Conservation (phyloP, 345 rosid genomes). For the Hevea brasiliensis region DNA sequence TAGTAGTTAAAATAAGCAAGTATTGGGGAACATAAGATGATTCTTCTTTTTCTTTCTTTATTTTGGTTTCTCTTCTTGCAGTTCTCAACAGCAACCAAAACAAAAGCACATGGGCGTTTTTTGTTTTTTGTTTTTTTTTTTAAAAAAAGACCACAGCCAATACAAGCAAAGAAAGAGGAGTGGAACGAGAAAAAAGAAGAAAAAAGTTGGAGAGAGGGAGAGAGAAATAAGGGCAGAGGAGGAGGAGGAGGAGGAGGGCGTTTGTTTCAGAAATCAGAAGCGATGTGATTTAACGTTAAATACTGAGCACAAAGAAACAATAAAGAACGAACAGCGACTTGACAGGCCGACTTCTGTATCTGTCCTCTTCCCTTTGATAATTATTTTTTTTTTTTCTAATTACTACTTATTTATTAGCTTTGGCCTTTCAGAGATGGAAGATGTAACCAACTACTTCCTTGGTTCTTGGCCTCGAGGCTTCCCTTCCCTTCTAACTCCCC, state of each 20-base stretch:
- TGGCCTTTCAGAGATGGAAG: no score
- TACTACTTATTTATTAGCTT: no score
- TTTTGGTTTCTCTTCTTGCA: conserved; percentile 6
- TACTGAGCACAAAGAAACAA: conserved; percentile 26
- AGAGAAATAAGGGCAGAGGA: background rate
- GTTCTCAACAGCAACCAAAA: conserved; percentile 30
- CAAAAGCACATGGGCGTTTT: conserved; percentile 32
- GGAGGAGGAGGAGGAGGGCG: background rate
- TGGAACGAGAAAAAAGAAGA: background rate
- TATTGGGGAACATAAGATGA: background rate
- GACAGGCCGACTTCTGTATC: conserved; percentile 50
- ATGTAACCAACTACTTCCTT: background rate
- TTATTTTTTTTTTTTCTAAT: no score
- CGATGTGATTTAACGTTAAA: conserved; percentile 66
- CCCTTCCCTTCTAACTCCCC: background rate
- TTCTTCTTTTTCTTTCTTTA: background rate
- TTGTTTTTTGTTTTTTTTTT: background rate
- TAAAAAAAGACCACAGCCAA: background rate
- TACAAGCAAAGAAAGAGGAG: conserved; percentile 3
- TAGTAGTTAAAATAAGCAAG: background rate
- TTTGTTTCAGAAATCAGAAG: conserved; percentile 23
- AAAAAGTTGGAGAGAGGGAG: background rate
- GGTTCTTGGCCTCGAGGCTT: conserved; percentile 23
- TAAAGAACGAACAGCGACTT: conserved; percentile 47
- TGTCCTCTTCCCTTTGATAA: background rate